Conservation (phyloP, 192 early-diverging fungal species). For the Chytriomyces confervae region DNA sequence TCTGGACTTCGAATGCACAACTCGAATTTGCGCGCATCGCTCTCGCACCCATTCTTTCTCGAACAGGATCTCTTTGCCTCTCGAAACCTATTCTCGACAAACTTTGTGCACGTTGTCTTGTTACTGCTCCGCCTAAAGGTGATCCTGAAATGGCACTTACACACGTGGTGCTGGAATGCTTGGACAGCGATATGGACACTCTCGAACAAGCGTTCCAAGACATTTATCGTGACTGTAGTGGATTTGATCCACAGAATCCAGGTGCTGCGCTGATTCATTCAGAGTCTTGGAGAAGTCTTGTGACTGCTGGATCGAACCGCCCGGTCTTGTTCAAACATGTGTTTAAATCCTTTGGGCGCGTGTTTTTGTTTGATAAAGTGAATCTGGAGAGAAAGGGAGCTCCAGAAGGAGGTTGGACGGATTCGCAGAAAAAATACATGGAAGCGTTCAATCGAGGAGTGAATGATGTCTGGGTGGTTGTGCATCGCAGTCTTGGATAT, state of each 20-base stretch:
- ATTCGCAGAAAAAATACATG: background rate
- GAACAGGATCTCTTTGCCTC: background rate
- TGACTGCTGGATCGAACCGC: background rate
- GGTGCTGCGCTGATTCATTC: conserved; percentile 7
- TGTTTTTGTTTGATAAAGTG: conserved; percentile 21
- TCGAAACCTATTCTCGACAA: background rate
- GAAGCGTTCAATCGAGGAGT: conserved; percentile 8
- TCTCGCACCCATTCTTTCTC: conserved; percentile 2
- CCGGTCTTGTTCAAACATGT: conserved; percentile 1
- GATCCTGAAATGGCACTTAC: conserved; percentile 3
- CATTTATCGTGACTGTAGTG: conserved; percentile 27
- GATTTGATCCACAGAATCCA: conserved; percentile 3
- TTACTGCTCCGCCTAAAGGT: background rate
- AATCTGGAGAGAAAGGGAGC: background rate
- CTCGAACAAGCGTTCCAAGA: conserved; percentile 27
- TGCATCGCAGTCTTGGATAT: conserved; percentile 5
- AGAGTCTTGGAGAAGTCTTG: conserved; percentile 7
- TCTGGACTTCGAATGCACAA: conserved; percentile 4
- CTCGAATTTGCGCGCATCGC: conserved; percentile 12
- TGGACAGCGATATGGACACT: conserved; percentile 25
- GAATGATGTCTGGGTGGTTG: conserved; percentile 26
- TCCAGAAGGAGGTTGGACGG: background rate
- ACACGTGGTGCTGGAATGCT: conserved; percentile 8
- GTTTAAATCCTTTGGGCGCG: conserved; percentile 29
- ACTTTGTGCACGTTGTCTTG: background rate